Percentiles rank a stretch among this genome's conserved stretches.
Conservation (phyloP, 2,329 filamentous ascomycete species). For the Boeremia lycopersici region DNA sequence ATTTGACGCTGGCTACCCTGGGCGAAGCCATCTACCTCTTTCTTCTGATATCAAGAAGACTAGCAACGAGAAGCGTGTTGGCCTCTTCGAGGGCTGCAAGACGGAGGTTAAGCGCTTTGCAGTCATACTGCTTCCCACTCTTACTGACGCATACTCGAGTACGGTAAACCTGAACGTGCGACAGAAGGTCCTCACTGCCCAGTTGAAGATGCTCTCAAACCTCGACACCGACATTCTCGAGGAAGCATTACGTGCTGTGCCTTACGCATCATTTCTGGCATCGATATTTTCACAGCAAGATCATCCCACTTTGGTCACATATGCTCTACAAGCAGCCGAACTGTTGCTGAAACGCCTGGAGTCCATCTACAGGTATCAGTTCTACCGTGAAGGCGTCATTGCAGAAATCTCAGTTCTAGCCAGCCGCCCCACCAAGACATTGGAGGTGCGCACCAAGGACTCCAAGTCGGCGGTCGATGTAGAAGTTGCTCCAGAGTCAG, state of each 20-base stretch:
- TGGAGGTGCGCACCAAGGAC: constrained; percentile 38
- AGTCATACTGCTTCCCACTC: constrained; percentile 87
- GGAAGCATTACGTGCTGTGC: constrained; percentile 83
- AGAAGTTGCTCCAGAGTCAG: constrained; percentile 32
- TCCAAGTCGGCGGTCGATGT: constrained; percentile 32
- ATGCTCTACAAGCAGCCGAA: constrained; percentile 87
- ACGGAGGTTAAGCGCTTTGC: constrained; percentile 88
- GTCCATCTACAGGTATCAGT: constrained; percentile 90
- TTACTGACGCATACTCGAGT: constrained; percentile 96
- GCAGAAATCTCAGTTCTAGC: constrained; percentile 86
- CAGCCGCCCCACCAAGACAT: constrained; percentile 49
- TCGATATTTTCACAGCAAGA: constrained; percentile 96
- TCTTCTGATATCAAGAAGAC: constrained; percentile 58
- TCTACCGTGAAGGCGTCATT: constrained; percentile 96
- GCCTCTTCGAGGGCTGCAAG: constrained; percentile 81
- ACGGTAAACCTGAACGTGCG: constrained; percentile 94
- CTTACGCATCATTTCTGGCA: constrained; percentile 93
- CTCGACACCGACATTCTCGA: constrained; percentile 83
- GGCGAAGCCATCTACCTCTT: constrained; percentile 52
- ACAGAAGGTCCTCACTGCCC: constrained; percentile 93
- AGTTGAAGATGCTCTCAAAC: constrained; percentile 97
- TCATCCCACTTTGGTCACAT: constrained; percentile 83
- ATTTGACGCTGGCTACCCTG: constrained; percentile 56
- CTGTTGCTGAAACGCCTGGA: constrained; percentile 83
- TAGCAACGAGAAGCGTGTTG: constrained; percentile 79